Base-by-base conservation (phyloP, 345 rosid genomes). In the Eucalyptus viminalis region DNA sequence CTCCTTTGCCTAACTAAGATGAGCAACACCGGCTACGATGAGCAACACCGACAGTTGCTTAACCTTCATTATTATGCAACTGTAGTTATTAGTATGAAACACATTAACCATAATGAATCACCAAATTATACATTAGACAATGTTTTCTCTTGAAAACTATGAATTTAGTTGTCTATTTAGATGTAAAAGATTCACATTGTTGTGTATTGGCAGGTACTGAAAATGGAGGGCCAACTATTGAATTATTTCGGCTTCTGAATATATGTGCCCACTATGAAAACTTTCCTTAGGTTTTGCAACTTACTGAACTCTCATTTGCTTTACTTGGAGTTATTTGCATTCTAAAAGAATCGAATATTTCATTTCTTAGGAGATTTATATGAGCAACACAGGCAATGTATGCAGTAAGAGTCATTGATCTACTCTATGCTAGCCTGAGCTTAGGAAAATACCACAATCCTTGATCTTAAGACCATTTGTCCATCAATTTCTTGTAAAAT, bases 311-410 rank as follows among this genome's bases (percentile, higher is more conserved):
- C 86, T 89, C 80, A 25, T 53, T 89, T 65, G 31, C 60, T 67
- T 31, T 31, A 31, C 43, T 22, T 44, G 24, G 17, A 76, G 21
- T 80, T 47, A 49, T 37, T 85, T 24, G 43, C 89, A 40, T 67
- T 19, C 29, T 50, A 53, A 54, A 72, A 65, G 11, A 31, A 45
- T 14, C 47, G 44, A 34, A 27, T 17, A 27, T n/a, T 44, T 45
- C 45, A 49, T n/a, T 87, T 91, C 88, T 51, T 94, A 97, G 97
- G 96, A 97, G 98, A 92, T 97, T 93, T 90, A 92, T 96, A 67
- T 95, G 96, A 88, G 99, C 98, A 89, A 98, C 97, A 24, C 96
- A 96, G 89, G 97, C 96, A 90, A 91, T 95, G 86, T 93, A 91
- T 90, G 89, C 88, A 96, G 98, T 95, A 95, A 88, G 50, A 49